A percentile compares a stretch with the other conserved stretches of the same genome.
Evolutionary conservation across 139 green algal genomes (phyloP).

Genomic region (Pleodorina starrii): DNA sequence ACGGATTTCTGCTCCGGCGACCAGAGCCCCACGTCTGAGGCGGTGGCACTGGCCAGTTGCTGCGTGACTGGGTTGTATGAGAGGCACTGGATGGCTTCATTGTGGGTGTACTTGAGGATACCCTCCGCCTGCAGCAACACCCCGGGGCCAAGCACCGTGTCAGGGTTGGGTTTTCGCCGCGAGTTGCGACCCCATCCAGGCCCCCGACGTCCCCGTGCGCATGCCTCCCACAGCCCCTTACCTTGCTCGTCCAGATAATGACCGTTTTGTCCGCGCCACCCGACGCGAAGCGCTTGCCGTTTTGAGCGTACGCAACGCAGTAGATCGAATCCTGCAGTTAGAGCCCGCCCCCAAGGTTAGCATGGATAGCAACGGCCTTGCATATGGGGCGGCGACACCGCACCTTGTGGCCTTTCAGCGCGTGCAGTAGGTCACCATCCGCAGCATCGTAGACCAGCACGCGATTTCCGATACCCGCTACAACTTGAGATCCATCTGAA

Average conservation of each 20-base stretch:
- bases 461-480: slow-evolving; percentile 79
- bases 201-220: not conserved
- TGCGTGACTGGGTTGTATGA: slow-evolving; percentile 88
- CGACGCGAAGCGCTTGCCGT: slow-evolving; percentile 89
- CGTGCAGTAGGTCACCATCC: slow-evolving; percentile 84
- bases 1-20: slow-evolving; percentile 89
- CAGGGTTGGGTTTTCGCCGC: not conserved
- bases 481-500: slow-evolving; percentile 83
- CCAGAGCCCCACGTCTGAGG: slow-evolving; percentile 87
- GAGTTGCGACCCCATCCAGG: too few relatives aligned
- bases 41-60: slow-evolving; percentile 85
- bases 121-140: slow-evolving; percentile 73
- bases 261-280: slow-evolving; percentile 90
- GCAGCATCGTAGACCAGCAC: slow-evolving; percentile 85
- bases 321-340: slow-evolving; percentile 82
- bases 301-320: slow-evolving; percentile 80
- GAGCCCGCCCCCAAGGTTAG: not conserved
- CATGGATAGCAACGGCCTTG: not conserved
- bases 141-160: not conserved
- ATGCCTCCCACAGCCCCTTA: slow-evolving; percentile 25
- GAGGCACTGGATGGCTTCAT: slow-evolving; percentile 84
- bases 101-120: slow-evolving; percentile 90
- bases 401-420: slow-evolving; percentile 85
- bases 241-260: slow-evolving; percentile 92
- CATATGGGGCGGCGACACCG: not conserved